Base-by-base conservation (phyloP, 2,329 filamentous ascomycete species). In the Calonectria hawksworthii region DNA sequence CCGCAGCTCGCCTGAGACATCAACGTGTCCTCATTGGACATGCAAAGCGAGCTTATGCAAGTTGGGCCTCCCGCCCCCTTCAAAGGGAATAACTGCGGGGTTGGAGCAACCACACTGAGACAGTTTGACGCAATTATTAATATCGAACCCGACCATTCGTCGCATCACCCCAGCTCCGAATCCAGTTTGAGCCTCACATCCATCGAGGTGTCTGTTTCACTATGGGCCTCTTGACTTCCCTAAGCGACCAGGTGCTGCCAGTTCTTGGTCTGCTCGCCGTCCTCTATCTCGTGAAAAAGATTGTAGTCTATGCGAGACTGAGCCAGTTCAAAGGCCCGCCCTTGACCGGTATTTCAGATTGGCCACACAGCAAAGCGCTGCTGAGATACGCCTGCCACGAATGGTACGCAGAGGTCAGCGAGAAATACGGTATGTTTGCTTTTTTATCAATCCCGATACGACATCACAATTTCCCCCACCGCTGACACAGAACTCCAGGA, bases 301-400 rank as follows among this genome's bases (percentile, higher is more conserved):
- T 72, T 26, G 34, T 63, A 2, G 28, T 54, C 7, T 76, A 72
- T 38, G 44, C 65, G 18, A 66, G 50, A n/a, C 65, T 76, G 26
- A 72, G 73, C 5, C 68, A 59, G 26, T 76, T 76, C 10, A 52
- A 41, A 28, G 74, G 74, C 2, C 74, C 74, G 0, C 32, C 26
- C 5, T 70, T 67, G 65, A 64, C 59, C 2, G 66, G 74, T 13
- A 13, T 75, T 13, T 63, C 51, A 9, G 32, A 73, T 52, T 73
- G 66, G 73, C 73, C 75, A 3, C 75, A 76, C 26, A 72, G 72
- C 56, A 69, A 38, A 23, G 65, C 75, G 8, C 28, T 76, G 54
- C 66, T 76, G 1, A 54, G 52, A 32, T 65, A 65, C 63, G 23
- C 59, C 14, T 71, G 56, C 61, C 73, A 74, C 38, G 47, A 72